Evolutionary conservation across 2,329 filamentous ascomycete species (phyloP).

Genomic region (Aspergillus cejpii): DNA sequence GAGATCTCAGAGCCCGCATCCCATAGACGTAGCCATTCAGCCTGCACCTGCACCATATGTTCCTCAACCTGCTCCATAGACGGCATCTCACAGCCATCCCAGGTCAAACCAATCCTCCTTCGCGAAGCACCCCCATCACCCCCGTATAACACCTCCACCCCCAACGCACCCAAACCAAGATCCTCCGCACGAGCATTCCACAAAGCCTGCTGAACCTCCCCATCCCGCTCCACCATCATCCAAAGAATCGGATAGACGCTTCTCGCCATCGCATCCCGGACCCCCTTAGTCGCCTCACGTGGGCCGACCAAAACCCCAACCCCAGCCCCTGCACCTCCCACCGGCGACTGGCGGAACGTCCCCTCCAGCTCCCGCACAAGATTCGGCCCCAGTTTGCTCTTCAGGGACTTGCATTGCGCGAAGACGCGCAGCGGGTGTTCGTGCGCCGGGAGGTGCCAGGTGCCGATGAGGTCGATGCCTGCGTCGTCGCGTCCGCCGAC

Average conservation of each 20-base stretch:
- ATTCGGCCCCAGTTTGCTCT: conserved; percentile 39
- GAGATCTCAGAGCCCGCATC: conserved; percentile 11
- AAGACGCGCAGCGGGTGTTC: conserved; percentile 36
- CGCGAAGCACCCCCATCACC: conserved; percentile 9
- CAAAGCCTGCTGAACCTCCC: conserved; percentile 37
- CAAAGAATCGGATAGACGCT: conserved; percentile 66
- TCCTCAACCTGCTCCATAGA: conserved; percentile 30
- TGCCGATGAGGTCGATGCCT: conserved; percentile 44
- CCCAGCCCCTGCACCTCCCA: conserved; percentile 63
- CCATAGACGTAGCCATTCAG: conserved; percentile 28
- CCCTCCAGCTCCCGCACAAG: conserved; percentile 51
- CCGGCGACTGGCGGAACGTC: conserved; percentile 65
- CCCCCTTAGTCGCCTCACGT: conserved; percentile 67
- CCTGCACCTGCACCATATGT: conserved; percentile 18
- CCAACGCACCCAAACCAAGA: conserved; percentile 35
- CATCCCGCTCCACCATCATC: conserved; percentile 39
- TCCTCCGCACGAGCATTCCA: conserved; percentile 41
- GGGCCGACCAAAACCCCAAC: conserved; percentile 66
- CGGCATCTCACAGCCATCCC: conserved; percentile 33
- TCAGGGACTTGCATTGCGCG: conserved; percentile 44
- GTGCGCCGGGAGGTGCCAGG: conserved; percentile 39
- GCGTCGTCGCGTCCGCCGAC: conserved; percentile 43
- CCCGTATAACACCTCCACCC: conserved; percentile 34
- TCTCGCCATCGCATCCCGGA: conserved; percentile 62
- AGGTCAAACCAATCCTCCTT: conserved; percentile 28